phyloP scores from a whole-genome alignment of 2,329 filamentous ascomycete species.

The Exophiala sideris region DNA sequence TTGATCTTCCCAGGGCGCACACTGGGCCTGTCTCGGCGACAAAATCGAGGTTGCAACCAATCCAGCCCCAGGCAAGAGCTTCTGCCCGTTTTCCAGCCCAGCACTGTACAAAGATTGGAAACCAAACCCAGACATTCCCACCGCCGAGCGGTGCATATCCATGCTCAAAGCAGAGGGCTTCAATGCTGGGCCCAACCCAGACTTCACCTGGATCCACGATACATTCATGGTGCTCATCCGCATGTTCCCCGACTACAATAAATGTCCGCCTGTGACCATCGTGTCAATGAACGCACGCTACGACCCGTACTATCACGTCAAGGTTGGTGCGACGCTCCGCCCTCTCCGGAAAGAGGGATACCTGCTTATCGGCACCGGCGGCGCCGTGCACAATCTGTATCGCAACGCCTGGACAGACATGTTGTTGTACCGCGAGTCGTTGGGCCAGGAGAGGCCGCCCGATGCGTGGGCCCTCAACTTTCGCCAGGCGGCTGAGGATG shows the following conservation, averaged over 20 bases:
- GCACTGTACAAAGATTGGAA: constrained; percentile 62
- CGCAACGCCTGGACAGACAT: constrained; percentile 65
- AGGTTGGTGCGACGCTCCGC: constrained; percentile 56
- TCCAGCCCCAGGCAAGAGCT: constrained; percentile 46
- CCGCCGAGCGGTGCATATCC: constrained; percentile 48
- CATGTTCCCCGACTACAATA: constrained; percentile 31
- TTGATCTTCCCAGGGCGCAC: neutral
- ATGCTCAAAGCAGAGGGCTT: constrained; percentile 53
- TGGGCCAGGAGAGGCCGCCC: constrained; percentile 58
- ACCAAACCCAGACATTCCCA: constrained; percentile 57
- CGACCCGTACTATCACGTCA: constrained; percentile 56
- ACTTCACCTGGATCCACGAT: constrained; percentile 69
- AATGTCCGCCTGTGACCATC: constrained; percentile 64
- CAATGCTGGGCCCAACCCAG: constrained; percentile 50
- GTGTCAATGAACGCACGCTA: constrained; percentile 55
- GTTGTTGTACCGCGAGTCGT: constrained; percentile 61
- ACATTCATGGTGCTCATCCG: constrained; percentile 1
- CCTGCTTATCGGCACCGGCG: constrained; percentile 60
- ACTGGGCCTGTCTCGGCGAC: constrained; percentile 50
- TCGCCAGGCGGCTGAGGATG: constrained; percentile 62
- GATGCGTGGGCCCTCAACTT: constrained; percentile 63
- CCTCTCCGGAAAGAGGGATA: constrained; percentile 54
- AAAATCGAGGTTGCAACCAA: constrained; percentile 61
- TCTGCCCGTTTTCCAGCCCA: constrained; percentile 40
- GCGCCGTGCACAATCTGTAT: constrained; percentile 66